Evolutionary conservation across 139 green algal genomes (phyloP).

Genomic region (Chlorella sp.): DNA sequence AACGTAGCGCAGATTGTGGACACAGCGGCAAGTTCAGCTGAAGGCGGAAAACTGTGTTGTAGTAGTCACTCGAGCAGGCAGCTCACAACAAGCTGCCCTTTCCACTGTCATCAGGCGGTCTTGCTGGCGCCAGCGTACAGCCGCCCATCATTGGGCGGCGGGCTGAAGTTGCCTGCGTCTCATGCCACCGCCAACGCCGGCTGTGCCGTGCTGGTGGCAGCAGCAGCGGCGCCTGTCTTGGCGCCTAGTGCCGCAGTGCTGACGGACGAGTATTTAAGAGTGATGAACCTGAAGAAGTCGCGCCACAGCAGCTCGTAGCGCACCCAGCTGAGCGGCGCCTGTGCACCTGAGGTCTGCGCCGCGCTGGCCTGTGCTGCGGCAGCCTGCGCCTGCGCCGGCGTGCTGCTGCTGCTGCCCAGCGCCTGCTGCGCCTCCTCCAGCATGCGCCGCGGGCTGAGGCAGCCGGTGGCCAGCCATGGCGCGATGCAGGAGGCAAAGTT

Average conservation of each 20-base stretch:
- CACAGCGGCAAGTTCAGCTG: no score
- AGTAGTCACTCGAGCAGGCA: no score
- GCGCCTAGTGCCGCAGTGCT: not conserved
- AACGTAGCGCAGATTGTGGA: no score
- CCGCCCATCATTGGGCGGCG: no score
- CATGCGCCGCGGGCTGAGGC: slow-evolving; percentile 81
- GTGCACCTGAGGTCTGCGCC: not conserved
- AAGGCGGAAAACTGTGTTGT: no score
- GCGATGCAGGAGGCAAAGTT: slow-evolving; percentile 82
- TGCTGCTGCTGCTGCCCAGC: slow-evolving; percentile 1
- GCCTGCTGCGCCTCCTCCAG: slow-evolving; percentile 27
- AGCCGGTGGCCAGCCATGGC: slow-evolving; percentile 86
- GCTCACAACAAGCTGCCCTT: no score
- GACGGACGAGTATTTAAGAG: slow-evolving; percentile 53
- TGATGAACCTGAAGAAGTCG: slow-evolving; percentile 85
- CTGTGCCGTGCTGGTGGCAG: not conserved
- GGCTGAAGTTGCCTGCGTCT: not conserved
- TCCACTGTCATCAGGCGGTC: no score
- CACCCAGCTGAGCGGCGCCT: slow-evolving; percentile 66
- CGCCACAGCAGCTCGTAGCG: slow-evolving; percentile 89
- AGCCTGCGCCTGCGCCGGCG: not conserved
- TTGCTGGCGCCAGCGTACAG: no score
- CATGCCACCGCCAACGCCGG: not conserved
- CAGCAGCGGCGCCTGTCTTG: no score
- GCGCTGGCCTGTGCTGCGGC: not conserved